Percentiles rank a stretch among this genome's conserved stretches.
These are phyloP conservation scores for Kodamaea alishanica DNA, from an alignment of 1,139 yeast genomes.

Conservation along the genomic window DNA sequence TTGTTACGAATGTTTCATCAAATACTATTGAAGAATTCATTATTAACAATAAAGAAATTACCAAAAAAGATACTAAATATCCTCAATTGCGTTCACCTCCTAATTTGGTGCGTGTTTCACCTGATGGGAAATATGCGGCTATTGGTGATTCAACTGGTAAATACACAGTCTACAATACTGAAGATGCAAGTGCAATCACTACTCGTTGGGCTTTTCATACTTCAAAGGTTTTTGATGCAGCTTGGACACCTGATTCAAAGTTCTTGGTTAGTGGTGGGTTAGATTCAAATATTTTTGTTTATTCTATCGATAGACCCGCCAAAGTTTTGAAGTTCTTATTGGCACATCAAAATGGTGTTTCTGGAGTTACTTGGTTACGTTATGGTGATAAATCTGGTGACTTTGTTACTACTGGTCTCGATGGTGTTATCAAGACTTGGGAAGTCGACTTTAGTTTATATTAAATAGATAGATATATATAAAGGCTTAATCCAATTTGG, in stretches of 20 bases:
- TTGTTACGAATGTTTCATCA: conserved; percentile 50
- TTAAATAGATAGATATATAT: not conserved
- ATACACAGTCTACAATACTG: conserved; percentile 60
- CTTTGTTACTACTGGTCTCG: conserved; percentile 73
- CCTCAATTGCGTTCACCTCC: conserved; percentile 62
- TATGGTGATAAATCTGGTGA: conserved; percentile 29
- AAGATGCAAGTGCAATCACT: conserved; percentile 60
- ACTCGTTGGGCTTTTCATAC: conserved; percentile 96
- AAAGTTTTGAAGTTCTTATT: conserved; percentile 69
- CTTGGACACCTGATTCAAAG: conserved; percentile 75
- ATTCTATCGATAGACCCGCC: conserved; percentile 74
- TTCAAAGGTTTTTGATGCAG: conserved; percentile 68
- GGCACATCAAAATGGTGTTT: conserved; percentile 88
- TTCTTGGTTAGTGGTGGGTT: conserved; percentile 75
- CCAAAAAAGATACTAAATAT: conserved; percentile 17
- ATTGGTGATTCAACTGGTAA: conserved; percentile 88
- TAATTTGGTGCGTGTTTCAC: conserved; percentile 64
- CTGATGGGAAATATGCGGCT: conserved; percentile 65
- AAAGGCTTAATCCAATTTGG: conserved; percentile 5
- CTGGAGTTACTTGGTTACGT: conserved; percentile 63
- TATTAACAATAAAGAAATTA: conserved; percentile 15
- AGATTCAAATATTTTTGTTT: conserved; percentile 77
- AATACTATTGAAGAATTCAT: conserved; percentile 31
- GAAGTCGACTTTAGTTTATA: conserved; percentile 30
- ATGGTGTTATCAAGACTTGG: conserved; percentile 82